Base-by-base conservation (phyloP, 768 basidiomycete genomes). In the Suillus lakei region DNA sequence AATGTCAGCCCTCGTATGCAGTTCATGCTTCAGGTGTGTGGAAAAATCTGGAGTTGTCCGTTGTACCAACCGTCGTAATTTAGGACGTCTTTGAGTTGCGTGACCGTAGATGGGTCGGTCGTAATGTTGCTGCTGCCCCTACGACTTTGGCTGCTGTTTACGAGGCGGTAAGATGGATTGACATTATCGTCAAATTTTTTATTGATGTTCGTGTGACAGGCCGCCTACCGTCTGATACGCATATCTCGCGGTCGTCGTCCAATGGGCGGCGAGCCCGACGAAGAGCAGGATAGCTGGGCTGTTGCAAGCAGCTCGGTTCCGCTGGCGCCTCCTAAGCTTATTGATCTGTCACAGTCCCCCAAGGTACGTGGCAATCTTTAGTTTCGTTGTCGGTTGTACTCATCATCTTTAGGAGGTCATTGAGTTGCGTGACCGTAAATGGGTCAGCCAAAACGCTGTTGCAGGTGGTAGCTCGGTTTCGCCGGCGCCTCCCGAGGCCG, bases 21-120 rank as follows among this genome's bases (percentile, higher is more conserved):
- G 63, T 98, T 92, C 80, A 98, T 98, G 96, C 84, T 99, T 64
- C 88, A 94, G 88, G 96, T 97, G 66, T 63, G 86, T 80, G n/a
- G n/a, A n/a, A n/a, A n/a, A n/a, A n/a, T n/a, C n/a, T n/a, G n/a
- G n/a, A n/a, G n/a, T n/a, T 62, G 12, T 64, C 44, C 41, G 16
- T 43, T 55, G n/a, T 53, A 69, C 26, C 64, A 60, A 10, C 15
- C 53, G 7, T 32, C 10, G 10, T 18, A 3, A 8, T 41, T 9
- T 71, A 98, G 96, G 97, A 98, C 79, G 83, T 98, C 60, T 86
- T 96, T 63, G 97, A 98, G 73, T 83, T 96, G 51, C 91, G 96
- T 60, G 86, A 88, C 34, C 88, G 90, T 62, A 90, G 86, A 74
- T 99, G 96, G 97, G 74, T 89, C 46, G 78, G 84, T 51, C 88